Evolutionary conservation across 495 filamentous ascomycete species (phyloP).

Genomic region (Hypoxylon trugodes): DNA sequence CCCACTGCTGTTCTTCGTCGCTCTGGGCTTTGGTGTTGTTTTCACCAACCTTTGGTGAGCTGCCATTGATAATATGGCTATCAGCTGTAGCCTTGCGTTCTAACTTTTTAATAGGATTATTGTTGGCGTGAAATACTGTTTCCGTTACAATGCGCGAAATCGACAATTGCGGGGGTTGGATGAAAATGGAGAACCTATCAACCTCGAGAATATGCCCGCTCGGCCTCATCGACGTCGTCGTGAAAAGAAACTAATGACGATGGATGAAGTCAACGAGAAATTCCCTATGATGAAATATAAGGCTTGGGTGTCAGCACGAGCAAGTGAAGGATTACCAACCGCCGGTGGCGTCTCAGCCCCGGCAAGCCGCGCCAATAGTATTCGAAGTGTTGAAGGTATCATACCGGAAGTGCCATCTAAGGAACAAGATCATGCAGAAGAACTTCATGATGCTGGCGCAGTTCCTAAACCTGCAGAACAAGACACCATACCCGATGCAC

Average conservation of each 20-base stretch:
- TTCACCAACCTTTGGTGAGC: constrained; percentile 98
- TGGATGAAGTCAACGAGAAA: constrained; percentile 98
- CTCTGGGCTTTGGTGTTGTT: constrained; percentile 96
- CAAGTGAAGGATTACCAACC: constrained; percentile 81
- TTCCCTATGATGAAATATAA: constrained; percentile 98
- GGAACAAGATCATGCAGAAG: constrained; percentile 35
- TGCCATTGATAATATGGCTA: constrained; percentile 10
- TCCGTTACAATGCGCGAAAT: constrained; percentile 95
- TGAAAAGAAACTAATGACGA: constrained; percentile 98
- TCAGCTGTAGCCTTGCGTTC: constrained; percentile 12
- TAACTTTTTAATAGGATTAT: constrained; percentile 82
- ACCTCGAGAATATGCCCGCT: constrained; percentile 76
- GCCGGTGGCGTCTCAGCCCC: constrained; percentile 85
- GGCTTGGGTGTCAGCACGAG: constrained; percentile 85
- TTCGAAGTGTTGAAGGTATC: constrained; percentile 69
- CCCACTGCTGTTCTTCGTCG: constrained; percentile 95
- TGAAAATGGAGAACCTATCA: constrained; percentile 89
- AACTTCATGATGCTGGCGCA: constrained; percentile 2
- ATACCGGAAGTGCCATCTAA: constrained; percentile 53
- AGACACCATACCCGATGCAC: constrained; percentile 6
- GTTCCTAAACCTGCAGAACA: constrained; percentile 1
- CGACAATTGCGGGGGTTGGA: constrained; percentile 73
- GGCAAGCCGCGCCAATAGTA: constrained; percentile 71
- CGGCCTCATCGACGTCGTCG: constrained; percentile 80
- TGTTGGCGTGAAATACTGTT: constrained; percentile 99